phyloP scores from a whole-genome alignment of 2,329 filamentous ascomycete genomes.

The Chaetothyriales sp. region DNA sequence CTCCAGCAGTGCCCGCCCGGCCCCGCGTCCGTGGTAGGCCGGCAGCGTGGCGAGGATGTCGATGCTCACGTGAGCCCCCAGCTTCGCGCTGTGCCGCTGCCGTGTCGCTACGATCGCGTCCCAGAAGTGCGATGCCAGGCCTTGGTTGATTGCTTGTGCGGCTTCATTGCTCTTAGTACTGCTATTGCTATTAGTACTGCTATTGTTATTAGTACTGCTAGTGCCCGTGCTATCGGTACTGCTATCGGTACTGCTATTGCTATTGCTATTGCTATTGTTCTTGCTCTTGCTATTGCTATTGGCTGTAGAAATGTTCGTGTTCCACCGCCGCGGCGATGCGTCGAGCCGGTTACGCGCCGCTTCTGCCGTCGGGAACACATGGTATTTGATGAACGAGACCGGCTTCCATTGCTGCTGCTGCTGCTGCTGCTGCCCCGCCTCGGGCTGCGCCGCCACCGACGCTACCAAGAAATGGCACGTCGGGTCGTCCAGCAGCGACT shows the following conservation, averaged over 20 bases:
- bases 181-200: no score
- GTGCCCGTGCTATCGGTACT: background rate
- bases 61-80: conserved; percentile 6
- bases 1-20: conserved; percentile 7
- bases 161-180: background rate
- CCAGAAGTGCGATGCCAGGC: background rate
- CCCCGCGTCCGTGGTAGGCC: conserved; percentile 7
- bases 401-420: background rate
- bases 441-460: background rate
- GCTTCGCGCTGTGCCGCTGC: background rate
- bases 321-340: background rate
- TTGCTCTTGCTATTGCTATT: no score
- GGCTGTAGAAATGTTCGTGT: no score
- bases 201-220: background rate
- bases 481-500: conserved; percentile 2
- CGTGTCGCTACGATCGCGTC: background rate
- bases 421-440: background rate
- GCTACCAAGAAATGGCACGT: background rate
- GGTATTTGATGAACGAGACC: background rate
- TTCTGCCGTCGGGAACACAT: background rate
- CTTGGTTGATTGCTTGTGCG: background rate
- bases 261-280: no score
- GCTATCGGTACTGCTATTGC: no score
- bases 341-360: background rate
- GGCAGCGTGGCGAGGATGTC: conserved; percentile 10